Base-by-base conservation (phyloP, 177 flowering plant genomes). In the Vitis hybrid region DNA sequence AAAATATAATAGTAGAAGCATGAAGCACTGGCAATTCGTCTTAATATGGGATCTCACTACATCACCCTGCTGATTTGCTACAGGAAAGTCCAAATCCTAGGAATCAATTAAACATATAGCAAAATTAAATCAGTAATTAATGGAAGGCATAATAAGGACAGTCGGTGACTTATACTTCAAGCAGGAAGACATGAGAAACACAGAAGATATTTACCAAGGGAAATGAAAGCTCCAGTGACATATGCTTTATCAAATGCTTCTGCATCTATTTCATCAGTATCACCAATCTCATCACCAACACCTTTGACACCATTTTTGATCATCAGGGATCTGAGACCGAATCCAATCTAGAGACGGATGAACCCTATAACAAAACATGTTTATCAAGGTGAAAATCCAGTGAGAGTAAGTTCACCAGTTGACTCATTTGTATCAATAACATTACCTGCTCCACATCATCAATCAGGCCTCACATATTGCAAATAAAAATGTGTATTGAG, bases 391-490 rank as follows among this genome's bases (percentile, higher is more conserved):
- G 59, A 55, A 28, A 20, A 67, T 19, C 70, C 59, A 22, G 11
- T 8, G 4, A 33, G 58, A 22, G 24, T 3, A 60, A 67, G 28
- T 15, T 9, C 24, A 57, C 38, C 22, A 1, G 59, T 12, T 11
- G 57, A 31, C 44, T 62, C 51, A 53, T 13, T 68, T 28, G 53
- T 15, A 52, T 64, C 47, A 69, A 22, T 1, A 62, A 53, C 3
- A 17, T 33, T 82, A 94, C 99, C 97, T 92, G 85, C 83, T 89
- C 98, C 99, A 95, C 92, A 92, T 83, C 74, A 95, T 92, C 86
- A 95, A 54, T 95, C 99, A 77, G 99, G 99, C 83, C 99, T 86
- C 73, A 94, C 91, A 81, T 87, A 92, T 75, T 92, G 98, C 87
- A 95, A 81, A 65, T 87, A 91, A 79, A 88, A 95, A 77, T 74